These are phyloP conservation scores for Zygnema circumcarinatum DNA, from an alignment of 139 green algal species.

Conservation along the genomic window DNA sequence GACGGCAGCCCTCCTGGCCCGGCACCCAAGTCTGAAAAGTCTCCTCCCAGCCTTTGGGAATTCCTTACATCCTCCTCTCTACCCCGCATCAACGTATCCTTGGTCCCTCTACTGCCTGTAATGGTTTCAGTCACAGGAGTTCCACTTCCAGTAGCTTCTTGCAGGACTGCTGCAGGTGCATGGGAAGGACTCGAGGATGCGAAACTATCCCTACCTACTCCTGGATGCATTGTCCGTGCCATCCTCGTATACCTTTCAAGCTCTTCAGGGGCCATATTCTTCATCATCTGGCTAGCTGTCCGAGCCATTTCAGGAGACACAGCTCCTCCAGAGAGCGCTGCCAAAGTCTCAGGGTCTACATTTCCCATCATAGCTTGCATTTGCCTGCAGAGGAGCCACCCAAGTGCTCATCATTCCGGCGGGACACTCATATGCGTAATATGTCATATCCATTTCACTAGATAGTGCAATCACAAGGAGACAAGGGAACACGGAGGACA, in stretches of 20 bases:
- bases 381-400: conserved; percentile 42
- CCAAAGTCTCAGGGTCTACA: conserved; percentile 33
- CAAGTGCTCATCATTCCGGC: neutral
- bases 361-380: conserved; percentile 53
- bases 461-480: no score
- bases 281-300: conserved; percentile 34
- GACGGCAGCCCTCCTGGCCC: neutral
- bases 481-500: no score
- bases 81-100: neutral
- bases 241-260: conserved; percentile 24
- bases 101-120: neutral
- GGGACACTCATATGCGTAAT: neutral
- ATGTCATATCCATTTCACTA: no score
- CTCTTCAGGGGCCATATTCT: conserved; percentile 52
- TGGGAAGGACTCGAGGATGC: no score
- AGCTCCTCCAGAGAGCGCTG: conserved; percentile 25
- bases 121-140: neutral
- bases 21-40: neutral
- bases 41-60: neutral
- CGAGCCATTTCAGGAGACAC: conserved; percentile 42
- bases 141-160: neutral
- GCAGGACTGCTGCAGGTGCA: neutral
- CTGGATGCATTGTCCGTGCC: neutral
- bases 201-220: neutral
- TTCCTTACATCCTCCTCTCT: neutral